Evolutionary conservation across 2,329 filamentous ascomycete species (phyloP).

Genomic region (Escovopsis weberi): DNA sequence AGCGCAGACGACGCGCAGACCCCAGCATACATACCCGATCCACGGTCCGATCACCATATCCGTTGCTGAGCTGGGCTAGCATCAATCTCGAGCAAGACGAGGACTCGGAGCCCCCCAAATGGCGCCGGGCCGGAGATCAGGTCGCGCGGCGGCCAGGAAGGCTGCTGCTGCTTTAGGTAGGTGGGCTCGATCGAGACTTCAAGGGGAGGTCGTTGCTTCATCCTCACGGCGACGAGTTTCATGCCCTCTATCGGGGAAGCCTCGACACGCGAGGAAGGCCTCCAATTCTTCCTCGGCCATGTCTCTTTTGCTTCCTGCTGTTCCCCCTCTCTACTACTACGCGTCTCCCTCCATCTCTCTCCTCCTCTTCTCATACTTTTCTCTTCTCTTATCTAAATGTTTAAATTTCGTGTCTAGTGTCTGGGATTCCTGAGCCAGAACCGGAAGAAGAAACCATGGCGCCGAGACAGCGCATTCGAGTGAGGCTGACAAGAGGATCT

Average conservation of each 20-base stretch:
- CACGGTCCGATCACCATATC: neutral
- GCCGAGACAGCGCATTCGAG: slow-evolving; percentile 15
- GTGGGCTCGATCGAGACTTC: slow-evolving; percentile 11
- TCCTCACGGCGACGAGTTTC: neutral
- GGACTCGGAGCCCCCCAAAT: slow-evolving; percentile 7
- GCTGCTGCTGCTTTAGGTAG: slow-evolving; percentile 38
- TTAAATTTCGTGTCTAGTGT: neutral
- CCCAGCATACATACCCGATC: neutral
- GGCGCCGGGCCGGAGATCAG: slow-evolving; percentile 31
- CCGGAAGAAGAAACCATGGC: slow-evolving; percentile 11
- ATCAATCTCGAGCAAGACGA: neutral
- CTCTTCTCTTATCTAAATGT: neutral
- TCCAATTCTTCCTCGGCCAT: neutral
- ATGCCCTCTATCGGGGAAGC: neutral
- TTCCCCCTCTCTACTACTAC: neutral
- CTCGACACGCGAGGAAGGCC: neutral
- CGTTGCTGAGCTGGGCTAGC: neutral
- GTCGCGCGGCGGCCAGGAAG: slow-evolving; percentile 38
- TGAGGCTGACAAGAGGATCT: slow-evolving; percentile 19
- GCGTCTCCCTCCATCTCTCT: neutral
- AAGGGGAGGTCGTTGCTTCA: slow-evolving; percentile 1
- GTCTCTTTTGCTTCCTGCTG: neutral
- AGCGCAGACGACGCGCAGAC: too few relatives aligned
- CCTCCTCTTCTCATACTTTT: neutral
- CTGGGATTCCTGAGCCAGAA: neutral